These are phyloP conservation scores for Anastatica hierochuntica DNA, from an alignment of 345 rosid genomes.

Conservation along the genomic window DNA sequence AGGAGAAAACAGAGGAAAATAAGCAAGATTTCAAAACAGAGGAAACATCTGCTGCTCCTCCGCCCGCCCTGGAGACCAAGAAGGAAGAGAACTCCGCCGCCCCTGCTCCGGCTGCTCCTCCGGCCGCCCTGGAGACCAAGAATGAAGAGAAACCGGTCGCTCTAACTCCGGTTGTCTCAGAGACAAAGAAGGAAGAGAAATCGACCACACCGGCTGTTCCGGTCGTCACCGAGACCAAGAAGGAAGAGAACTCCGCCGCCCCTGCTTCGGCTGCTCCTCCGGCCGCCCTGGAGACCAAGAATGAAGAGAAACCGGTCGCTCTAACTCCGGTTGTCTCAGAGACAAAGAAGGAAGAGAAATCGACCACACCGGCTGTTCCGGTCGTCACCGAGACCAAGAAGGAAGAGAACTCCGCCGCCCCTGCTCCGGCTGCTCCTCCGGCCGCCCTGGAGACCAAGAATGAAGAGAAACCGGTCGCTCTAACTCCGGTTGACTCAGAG, in stretches of 20 bases:
- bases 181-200: background rate
- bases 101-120: background rate
- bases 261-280: background rate
- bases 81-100: slow-evolving; percentile 12
- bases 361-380: slow-evolving; percentile 5
- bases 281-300: too few species aligned
- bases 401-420: slow-evolving; percentile 15
- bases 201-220: slow-evolving; percentile 6
- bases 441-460: slow-evolving; percentile 2
- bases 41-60: slow-evolving; percentile 13
- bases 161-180: background rate
- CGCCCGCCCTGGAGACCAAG: too few species aligned
- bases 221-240: background rate
- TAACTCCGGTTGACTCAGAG: background rate
- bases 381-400: background rate
- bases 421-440: background rate
- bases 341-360: background rate
- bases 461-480: background rate
- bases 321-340: too few species aligned
- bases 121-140: too few species aligned
- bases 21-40: background rate
- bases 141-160: background rate
- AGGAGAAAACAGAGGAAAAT: slow-evolving; percentile 22
- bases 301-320: background rate
- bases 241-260: slow-evolving; percentile 13